Conservation (phyloP, 2,329 filamentous ascomycete species). For the Nectriaceae sp. region DNA sequence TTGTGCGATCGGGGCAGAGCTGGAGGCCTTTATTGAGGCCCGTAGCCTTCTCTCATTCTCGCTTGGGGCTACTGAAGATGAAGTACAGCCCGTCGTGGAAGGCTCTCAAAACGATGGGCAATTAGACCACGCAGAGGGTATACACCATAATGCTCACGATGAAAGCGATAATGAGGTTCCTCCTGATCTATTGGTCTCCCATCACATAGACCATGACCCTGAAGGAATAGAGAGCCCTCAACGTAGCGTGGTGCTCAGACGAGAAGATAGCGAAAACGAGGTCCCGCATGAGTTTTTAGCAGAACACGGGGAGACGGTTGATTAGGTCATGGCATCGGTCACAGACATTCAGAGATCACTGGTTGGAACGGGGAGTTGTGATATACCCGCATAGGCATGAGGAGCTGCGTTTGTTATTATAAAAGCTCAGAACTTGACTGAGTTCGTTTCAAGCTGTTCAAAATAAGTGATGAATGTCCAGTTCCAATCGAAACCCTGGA, state of each 20-base stretch:
- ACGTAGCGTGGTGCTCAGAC: constrained; percentile 17
- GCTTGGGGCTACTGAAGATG: constrained; percentile 13
- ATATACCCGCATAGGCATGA: constrained; percentile 4
- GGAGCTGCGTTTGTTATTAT: constrained; percentile 15
- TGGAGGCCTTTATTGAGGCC: constrained; percentile 66
- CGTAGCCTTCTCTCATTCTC: constrained; percentile 51
- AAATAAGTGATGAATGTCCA: no score
- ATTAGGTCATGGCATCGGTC: constrained; percentile 11
- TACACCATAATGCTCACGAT: constrained; percentile 13
- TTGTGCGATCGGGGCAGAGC: constrained; percentile 73
- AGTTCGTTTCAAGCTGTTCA: no score
- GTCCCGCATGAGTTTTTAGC: constrained; percentile 55
- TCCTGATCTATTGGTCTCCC: constrained; percentile 40
- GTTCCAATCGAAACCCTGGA: no score
- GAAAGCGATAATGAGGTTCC: constrained; percentile 47
- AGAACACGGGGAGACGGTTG: constrained; percentile 36
- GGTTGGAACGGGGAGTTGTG: neutral
- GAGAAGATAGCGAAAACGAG: constrained; percentile 47
- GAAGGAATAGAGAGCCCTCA: constrained; percentile 15
- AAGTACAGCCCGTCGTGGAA: neutral
- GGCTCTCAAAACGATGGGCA: neutral
- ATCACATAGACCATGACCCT: constrained; percentile 27
- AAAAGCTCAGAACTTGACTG: no score
- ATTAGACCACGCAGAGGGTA: constrained; percentile 8
- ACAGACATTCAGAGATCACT: neutral